Evolutionary conservation across 176 grass and related monocot genomes (phyloP), one percentile per base, ranked within the genome.

Genomic region (Pontederia paniculata): DNA sequence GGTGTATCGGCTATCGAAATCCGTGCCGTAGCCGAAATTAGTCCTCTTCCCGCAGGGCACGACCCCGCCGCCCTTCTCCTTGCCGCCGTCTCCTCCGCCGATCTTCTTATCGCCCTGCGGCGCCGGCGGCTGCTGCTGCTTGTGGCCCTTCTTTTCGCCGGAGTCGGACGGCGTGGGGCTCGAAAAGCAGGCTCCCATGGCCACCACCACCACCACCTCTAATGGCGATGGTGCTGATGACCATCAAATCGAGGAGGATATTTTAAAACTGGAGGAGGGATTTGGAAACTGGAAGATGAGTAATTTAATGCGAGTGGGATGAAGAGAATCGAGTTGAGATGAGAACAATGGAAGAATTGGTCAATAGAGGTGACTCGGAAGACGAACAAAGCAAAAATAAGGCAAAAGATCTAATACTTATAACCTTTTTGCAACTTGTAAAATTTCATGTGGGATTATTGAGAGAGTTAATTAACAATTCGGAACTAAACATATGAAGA

Each of bases 1-100:
- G 41, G 78, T 67, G 61, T 89, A 96, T 54, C 78, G 54, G 58
- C 71, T 73, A 21, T 81, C 68, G 60, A 96, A 96, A 68, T 96
- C 78, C 65, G 67, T 81, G 25, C 74, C 82, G 58, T 89, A 96
- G 0, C 91, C 91, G 59, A 96, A 89, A 13, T 70, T 44, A 15
- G 44, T 41, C 43, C 67, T 56, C 22, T 70, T 70, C 0, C 67
- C 67, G 15, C 19, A 70, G 11, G 67, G 15, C 44, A 70, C 43
- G 19, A 23, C 2, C 15, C 67, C 54, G 53, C 37, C 54, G 16
- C 53, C 44, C 17, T 9, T 21, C 3, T 3, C 53, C 20, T 21
- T 19, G 46, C 1, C 18, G 43, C 9, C 21, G 25, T 52, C 48
- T 19, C 52, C 47, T 10, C 44, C 12, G 52, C 67, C 11, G 13